Percentiles rank a stretch among this genome's conserved stretches.
These are phyloP conservation scores for Leccinum rimulosum DNA, from an alignment of 768 basidiomycete genomes.

Conservation along the genomic window DNA sequence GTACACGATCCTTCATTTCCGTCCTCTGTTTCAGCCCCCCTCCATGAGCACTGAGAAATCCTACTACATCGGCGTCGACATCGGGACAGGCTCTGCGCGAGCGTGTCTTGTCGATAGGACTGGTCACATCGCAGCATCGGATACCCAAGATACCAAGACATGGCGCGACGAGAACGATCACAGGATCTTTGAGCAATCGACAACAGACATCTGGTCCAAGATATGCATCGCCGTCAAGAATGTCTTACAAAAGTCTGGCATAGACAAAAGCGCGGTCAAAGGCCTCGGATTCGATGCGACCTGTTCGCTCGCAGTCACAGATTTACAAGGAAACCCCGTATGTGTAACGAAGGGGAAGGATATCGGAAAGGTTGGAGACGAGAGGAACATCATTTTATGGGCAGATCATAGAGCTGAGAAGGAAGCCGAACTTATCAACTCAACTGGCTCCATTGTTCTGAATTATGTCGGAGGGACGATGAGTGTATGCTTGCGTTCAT, in stretches of 20 bases:
- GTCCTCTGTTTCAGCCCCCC: neutral
- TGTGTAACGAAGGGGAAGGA: constrained; percentile 66
- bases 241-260: constrained; percentile 56
- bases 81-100: constrained; percentile 93
- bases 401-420: constrained; percentile 93
- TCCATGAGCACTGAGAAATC: constrained; percentile 36
- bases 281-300: constrained; percentile 96
- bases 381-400: constrained; percentile 91
- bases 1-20: constrained; percentile 3
- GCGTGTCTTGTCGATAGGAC: constrained; percentile 72
- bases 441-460: constrained; percentile 77
- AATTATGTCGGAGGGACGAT: constrained; percentile 96
- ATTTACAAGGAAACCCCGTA: constrained; percentile 70
- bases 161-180: constrained; percentile 84
- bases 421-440: constrained; percentile 89
- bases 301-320: constrained; percentile 88
- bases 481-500: constrained; percentile 56
- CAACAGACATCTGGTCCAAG: constrained; percentile 78
- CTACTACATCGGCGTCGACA: constrained; percentile 76
- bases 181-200: constrained; percentile 96
- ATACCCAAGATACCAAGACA: constrained; percentile 78
- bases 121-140: constrained; percentile 74
- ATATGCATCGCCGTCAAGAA: constrained; percentile 61
- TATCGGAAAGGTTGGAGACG: constrained; percentile 57
- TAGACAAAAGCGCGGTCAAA: constrained; percentile 63